Evolutionary conservation across 1,284 basidiomycete species (phyloP), one percentile per base, ranked within the genome.

Genomic region (Albatrellus sp.): DNA sequence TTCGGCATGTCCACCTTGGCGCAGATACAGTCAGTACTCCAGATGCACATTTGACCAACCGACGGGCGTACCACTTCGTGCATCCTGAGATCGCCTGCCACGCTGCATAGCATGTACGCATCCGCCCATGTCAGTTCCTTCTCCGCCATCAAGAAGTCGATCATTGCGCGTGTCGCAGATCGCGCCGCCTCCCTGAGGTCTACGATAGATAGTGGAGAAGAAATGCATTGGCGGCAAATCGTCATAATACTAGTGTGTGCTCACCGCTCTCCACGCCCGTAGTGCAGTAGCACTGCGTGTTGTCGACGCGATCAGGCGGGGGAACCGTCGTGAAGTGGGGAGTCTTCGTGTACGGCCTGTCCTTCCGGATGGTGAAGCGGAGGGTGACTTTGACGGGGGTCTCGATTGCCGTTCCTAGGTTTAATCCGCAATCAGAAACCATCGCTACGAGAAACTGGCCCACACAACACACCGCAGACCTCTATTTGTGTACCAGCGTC

Each of bases 1-100:
- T 77, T 77, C 10, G 76, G 76, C 75, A 78, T 77, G 50, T 78
- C 76, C 37, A 78, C 73, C 75, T 76, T 14, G n/a, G 13, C 3
- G 16, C 28, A 2, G 38, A 36, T 29, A 42, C 6, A 19, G 40
- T 30, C 11, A 43, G 36, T 5, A 32, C 6, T 4, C 35, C 8
- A 35, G 24, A 10, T 7, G n/a, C 41, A 29, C 28, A 11, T 14
- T 31, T 5, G 20, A 7, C 24, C 24, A 24, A 24, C n/a, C n/a
- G 34, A 42, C 10, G 17, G 11, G 66, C 73, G 46, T 39, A 77
- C 77, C 55, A 77, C 76, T 60, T 79, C 77, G 48, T 77, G 77
- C 63, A 80, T 66, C 43, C 69, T 63, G 47, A 79, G 54, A 54
- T 79, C 75, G 1, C 69, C 75, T 0, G 68, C 72, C 40, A 79